These are phyloP conservation scores for Alternaria atra DNA, from an alignment of 2,329 filamentous ascomycete species.

Conservation along the genomic window DNA sequence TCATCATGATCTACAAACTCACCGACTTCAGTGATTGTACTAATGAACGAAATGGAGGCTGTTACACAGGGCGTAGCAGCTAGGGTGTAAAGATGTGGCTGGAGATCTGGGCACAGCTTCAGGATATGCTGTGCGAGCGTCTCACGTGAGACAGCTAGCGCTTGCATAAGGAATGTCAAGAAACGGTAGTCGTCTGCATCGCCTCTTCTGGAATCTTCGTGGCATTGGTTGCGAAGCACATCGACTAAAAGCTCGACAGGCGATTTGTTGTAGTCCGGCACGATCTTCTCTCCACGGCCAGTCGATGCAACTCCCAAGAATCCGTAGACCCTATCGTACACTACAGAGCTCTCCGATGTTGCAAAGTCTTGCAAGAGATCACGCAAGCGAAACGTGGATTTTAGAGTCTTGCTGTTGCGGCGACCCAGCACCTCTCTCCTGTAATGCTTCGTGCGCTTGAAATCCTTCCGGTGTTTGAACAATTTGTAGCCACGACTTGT, in stretches of 20 bases:
- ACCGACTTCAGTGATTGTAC: slow-evolving; percentile 15
- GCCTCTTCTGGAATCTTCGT: not conserved
- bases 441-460: slow-evolving; percentile 16
- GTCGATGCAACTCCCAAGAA: slow-evolving; percentile 22
- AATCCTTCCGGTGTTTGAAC: slow-evolving; percentile 22
- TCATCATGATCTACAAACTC: slow-evolving; percentile 17
- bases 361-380: slow-evolving; percentile 24
- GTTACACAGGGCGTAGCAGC: slow-evolving; percentile 13
- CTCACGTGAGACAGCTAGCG: slow-evolving; percentile 16
- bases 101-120: slow-evolving; percentile 2
- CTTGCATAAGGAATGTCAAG: slow-evolving; percentile 16
- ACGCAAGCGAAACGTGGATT: slow-evolving; percentile 20
- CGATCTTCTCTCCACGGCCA: slow-evolving; percentile 14
- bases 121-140: slow-evolving; percentile 18
- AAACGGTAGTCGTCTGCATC: slow-evolving; percentile 20
- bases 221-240: slow-evolving; percentile 23
- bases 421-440: slow-evolving; percentile 18
- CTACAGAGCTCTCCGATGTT: slow-evolving; percentile 17
- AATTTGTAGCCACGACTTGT: slow-evolving; percentile 17
- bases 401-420: slow-evolving; percentile 13
- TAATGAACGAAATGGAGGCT: slow-evolving; percentile 15
- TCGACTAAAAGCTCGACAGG: slow-evolving; percentile 22
- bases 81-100: slow-evolving; percentile 19
- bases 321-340: slow-evolving; percentile 23
- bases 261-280: slow-evolving; percentile 22